Evolutionary conservation across 148 eudicot species (phyloP).

Genomic region (Bassia scoparia): DNA sequence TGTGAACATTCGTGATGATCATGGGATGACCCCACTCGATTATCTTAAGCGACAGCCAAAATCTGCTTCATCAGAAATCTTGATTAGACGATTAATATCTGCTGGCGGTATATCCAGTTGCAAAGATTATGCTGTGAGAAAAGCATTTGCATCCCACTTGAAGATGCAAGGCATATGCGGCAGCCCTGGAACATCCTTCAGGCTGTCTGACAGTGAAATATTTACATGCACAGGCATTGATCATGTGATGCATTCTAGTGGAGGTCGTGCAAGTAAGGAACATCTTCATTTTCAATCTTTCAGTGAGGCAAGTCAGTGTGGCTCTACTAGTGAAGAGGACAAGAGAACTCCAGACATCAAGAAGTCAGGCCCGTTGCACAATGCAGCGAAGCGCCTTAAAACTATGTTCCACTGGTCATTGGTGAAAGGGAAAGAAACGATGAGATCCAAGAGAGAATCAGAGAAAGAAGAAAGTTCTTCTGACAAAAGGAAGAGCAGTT

Average conservation of each 20-base stretch:
- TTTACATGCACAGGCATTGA: conserved; percentile 53
- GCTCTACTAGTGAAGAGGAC: conserved; percentile 27
- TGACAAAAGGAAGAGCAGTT: conserved; percentile 26
- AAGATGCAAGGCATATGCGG: conserved; percentile 60
- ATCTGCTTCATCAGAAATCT: conserved; percentile 63
- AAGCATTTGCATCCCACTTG: conserved; percentile 68
- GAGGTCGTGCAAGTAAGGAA: conserved; percentile 14
- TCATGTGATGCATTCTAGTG: conserved; percentile 30
- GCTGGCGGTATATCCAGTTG: conserved; percentile 80
- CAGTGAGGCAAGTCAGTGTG: conserved; percentile 39
- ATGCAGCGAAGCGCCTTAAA: conserved; percentile 52
- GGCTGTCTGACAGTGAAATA: conserved; percentile 63
- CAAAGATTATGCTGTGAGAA: conserved; percentile 63
- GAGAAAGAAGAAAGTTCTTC: conserved; percentile 30
- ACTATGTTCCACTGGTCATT: conserved; percentile 68
- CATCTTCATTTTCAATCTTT: conserved; percentile 33
- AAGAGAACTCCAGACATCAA: conserved; percentile 26
- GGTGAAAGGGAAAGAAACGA: conserved; percentile 33
- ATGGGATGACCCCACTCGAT: conserved; percentile 85
- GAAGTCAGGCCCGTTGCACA: conserved; percentile 33
- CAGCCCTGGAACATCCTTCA: conserved; percentile 87
- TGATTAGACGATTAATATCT: conserved; percentile 65
- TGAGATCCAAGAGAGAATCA: conserved; percentile 30
- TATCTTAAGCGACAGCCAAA: conserved; percentile 72
- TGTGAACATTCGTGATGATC: conserved; percentile 61